These are phyloP conservation scores for Tricharina praecox DNA, from an alignment of 495 filamentous ascomycete species.

Conservation along the genomic window DNA sequence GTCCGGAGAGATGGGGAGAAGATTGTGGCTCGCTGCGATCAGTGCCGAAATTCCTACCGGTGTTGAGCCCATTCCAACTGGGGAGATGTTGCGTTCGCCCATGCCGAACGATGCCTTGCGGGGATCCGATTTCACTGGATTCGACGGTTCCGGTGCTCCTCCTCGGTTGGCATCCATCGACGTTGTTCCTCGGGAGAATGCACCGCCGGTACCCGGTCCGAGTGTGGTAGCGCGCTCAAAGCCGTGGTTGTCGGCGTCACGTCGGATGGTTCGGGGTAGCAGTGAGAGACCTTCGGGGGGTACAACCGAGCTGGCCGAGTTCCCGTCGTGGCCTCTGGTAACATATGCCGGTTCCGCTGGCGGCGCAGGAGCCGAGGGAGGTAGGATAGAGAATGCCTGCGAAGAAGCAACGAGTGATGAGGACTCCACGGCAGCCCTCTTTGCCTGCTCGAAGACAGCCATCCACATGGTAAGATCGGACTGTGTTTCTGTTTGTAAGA, in stretches of 20 bases:
- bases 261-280: constrained; percentile 49
- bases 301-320: constrained; percentile 10
- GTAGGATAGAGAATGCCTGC: constrained; percentile 75
- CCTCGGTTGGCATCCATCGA: constrained; percentile 9
- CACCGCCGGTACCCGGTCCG: constrained; percentile 24
- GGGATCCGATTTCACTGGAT: no score
- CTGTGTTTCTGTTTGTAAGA: constrained; percentile 88
- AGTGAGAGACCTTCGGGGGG: constrained; percentile 35
- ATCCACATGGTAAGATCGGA: constrained; percentile 82
- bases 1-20: constrained; percentile 43
- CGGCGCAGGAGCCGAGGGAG: constrained; percentile 74
- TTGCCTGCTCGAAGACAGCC: constrained; percentile 76
- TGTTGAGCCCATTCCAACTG: constrained; percentile 28
- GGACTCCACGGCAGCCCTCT: constrained; percentile 76
- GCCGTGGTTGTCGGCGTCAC: constrained; percentile 29
- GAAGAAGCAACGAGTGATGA: constrained; percentile 42
- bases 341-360: constrained; percentile 21
- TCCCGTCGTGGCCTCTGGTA: constrained; percentile 21
- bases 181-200: background rate
- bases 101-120: no score
- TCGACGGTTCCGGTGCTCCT: no score
- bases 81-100: constrained; percentile 18
- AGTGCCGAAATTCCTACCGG: constrained; percentile 60
- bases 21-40: constrained; percentile 66
- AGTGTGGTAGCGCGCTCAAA: constrained; percentile 43